Evolutionary conservation across 2,329 filamentous ascomycete species (phyloP).

Genomic region (Seiridium unicorne): DNA sequence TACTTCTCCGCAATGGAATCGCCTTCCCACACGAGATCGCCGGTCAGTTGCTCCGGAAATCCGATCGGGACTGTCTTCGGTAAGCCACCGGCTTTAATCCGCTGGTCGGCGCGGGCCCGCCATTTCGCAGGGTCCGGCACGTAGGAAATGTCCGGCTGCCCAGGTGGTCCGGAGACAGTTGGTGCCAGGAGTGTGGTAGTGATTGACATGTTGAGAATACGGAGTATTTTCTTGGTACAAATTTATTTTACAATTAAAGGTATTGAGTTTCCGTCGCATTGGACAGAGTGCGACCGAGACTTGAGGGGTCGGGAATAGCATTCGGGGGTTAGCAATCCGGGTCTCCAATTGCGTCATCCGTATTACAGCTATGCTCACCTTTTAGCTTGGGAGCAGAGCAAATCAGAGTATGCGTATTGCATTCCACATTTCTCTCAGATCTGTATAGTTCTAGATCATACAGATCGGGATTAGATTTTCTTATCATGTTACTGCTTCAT

Average conservation of each 20-base stretch:
- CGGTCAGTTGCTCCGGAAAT: conserved; percentile 47
- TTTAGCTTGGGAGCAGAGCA: too few species aligned
- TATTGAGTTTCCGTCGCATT: not conserved
- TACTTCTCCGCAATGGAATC: conserved; percentile 43
- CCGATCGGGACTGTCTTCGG: conserved; percentile 42
- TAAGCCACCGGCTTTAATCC: conserved; percentile 38
- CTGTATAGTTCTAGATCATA: too few species aligned
- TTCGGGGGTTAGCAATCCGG: conserved; percentile 6
- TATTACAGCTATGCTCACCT: conserved; percentile 4
- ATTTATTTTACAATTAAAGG: not conserved
- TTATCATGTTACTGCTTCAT: too few species aligned
- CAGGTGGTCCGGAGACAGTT: conserved; percentile 27
- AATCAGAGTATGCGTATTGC: too few species aligned
- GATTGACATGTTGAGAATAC: not conserved
- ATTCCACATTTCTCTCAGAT: too few species aligned
- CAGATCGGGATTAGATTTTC: too few species aligned
- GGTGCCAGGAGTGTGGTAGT: conserved; percentile 19
- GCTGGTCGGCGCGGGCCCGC: conserved; percentile 43
- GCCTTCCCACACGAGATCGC: conserved; percentile 57
- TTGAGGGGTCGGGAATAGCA: not conserved
- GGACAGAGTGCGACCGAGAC: not conserved
- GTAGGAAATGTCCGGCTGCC: conserved; percentile 60
- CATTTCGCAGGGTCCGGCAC: conserved; percentile 54
- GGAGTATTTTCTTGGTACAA: not conserved
- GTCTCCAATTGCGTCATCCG: conserved; percentile 22